phyloP scores from a whole-genome alignment of 108 stramenopile genomes.

The Schizochytrium sp. region DNA sequence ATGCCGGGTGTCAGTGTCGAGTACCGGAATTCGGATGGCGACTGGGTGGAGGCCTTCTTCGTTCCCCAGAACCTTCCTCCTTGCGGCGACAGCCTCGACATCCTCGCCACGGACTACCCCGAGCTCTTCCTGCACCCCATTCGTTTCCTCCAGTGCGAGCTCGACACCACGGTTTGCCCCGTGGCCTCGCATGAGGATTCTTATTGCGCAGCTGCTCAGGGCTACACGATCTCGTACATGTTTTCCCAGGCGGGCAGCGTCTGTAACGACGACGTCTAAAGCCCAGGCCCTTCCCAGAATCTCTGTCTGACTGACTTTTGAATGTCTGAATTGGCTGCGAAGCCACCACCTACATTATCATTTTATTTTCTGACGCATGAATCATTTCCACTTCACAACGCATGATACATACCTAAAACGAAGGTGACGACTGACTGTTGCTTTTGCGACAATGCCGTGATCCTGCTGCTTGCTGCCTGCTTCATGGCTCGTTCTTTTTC shows the following conservation, averaged over 20 bases:
- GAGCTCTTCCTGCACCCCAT: background rate
- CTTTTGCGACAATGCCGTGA: no score
- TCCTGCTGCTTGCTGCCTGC: no score
- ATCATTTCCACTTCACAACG: no score
- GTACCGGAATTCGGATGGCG: background rate
- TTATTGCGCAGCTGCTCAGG: background rate
- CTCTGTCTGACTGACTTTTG: no score
- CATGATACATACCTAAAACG: no score
- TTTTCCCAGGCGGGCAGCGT: background rate
- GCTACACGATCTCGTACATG: background rate
- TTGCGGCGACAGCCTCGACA: background rate
- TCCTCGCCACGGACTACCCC: background rate
- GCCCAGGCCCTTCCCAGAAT: background rate
- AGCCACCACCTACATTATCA: no score
- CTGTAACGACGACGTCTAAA: background rate
- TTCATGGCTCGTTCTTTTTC: no score
- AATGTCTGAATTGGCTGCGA: no score
- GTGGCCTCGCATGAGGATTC: background rate
- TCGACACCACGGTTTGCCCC: background rate
- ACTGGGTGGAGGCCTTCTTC: background rate
- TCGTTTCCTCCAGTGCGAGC: constrained; percentile 6
- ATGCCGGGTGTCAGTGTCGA: background rate
- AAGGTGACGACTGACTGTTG: no score
- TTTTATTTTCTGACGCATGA: no score
- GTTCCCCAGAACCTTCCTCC: background rate